Base-by-base conservation (phyloP, 805 yeast species). In the Candida peoriensis region DNA sequence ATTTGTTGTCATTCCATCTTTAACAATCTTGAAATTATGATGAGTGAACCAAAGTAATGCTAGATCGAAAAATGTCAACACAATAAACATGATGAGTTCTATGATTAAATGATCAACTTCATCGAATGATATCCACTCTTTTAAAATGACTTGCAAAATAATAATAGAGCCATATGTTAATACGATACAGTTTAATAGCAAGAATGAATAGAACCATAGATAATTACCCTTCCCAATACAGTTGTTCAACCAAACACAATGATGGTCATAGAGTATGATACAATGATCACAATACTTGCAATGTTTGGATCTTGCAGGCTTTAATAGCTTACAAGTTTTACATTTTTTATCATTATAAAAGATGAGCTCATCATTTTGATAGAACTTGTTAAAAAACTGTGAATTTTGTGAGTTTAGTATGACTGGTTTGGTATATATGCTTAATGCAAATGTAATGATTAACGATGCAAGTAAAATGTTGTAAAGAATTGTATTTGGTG, bases 271-370 rank as follows among this genome's bases (percentile, higher is more conserved):
- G 31, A 71, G 47, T 9, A 72, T 55, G 6, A 82, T 65, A 52
- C 96, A 86, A 3, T 58, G 54, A 35, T 72, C 72, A 55, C 95
- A 86, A 6, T 69, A 65, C 6, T 73, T 64, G 49, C 95, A 86
- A 59, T 86, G 95, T 40, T 80, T 78, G 0, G 93, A 67, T 25
- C 95, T 60, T 0, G 88, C 81, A 0, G 83, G 79, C 44, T 88
- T 66, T 67, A 76, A 67, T 14, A 73, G 57, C 14, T 68, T 60
- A 50, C 95, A 86, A 2, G 81, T 70, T 1, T 66, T 29, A 44
- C 89, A 81, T 6, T 31, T 32, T 10, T 36, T 34, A 9, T 33
- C 32, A 7, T 21, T 22, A 33, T 48, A 51, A 34, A 48, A 51
- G 10, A 50, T 46, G 9, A 52, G 19, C 3, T 38, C 30, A 29